These are phyloP conservation scores for Pythium angustatum DNA, from an alignment of 352 stramenopile species.

Conservation along the genomic window DNA sequence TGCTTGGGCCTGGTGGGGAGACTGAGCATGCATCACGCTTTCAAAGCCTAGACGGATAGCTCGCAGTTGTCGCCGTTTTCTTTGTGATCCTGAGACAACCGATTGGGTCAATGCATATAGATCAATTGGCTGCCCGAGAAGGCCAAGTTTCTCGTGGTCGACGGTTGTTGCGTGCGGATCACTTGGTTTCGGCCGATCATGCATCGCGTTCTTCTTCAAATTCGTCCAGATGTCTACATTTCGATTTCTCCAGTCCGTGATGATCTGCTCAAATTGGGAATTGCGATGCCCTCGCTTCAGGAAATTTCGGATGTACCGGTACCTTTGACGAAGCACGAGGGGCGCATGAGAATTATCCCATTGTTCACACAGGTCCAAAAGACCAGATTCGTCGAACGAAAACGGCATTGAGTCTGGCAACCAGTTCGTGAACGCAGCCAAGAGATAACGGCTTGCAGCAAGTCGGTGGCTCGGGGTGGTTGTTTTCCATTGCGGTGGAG, in stretches of 20 bases:
- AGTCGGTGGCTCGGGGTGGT: background rate
- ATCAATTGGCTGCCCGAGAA: too few species aligned
- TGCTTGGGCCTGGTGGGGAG: too few species aligned
- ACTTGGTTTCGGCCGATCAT: too few species aligned
- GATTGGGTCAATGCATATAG: too few species aligned
- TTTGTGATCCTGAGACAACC: too few species aligned
- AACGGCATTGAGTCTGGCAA: background rate
- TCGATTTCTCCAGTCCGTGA: constrained; percentile 17
- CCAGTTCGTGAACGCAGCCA: constrained; percentile 11
- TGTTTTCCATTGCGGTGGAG: constrained; percentile 9
- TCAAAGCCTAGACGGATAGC: too few species aligned
- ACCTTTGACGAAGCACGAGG: constrained; percentile 6
- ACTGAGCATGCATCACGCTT: too few species aligned
- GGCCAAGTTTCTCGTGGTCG: too few species aligned
- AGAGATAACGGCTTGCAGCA: background rate
- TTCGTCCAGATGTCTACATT: constrained; percentile 16
- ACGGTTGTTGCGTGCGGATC: too few species aligned
- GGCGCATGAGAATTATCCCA: constrained; percentile 10
- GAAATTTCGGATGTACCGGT: constrained; percentile 4
- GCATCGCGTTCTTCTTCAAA: too few species aligned
- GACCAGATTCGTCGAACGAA: background rate
- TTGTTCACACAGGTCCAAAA: background rate
- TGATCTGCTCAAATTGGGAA: background rate
- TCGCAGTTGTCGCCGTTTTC: too few species aligned
- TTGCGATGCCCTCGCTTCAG: background rate